Evolutionary conservation across 306 rosid genomes (phyloP), one percentile per base, ranked within the genome.

Genomic region (Oemleria cerasiformis): DNA sequence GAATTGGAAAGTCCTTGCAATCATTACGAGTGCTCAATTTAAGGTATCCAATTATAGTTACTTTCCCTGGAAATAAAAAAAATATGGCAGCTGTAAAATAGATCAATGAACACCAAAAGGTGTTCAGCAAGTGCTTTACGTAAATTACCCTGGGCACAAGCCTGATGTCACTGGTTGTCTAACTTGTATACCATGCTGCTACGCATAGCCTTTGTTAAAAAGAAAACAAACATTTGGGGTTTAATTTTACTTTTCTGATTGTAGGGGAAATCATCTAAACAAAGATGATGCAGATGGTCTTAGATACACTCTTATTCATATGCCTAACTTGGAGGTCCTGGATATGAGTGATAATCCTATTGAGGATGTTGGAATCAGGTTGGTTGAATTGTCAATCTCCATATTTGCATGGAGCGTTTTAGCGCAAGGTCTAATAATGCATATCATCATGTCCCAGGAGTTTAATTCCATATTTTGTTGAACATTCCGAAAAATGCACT

Each of bases 361-460:
- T 71, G 86, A 73, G 80, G 96, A 87, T 78, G 90, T 73, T 64
- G 99, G 97, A 80, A 81, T 94, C 84, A 85, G 96, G 99, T 89
- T 41, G 73, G 72, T 63, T 47, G 54, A 70, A 53, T 70, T 74
- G 82, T 25, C 5, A n/a, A 72, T 77, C 51, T 69, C 56, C 74
- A 34, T 48, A 6, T 72, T 50, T 77, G n/a, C 73, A 59, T 74
- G 44, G 43, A 73, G 68, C 59, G 38, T 45, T 39, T 45, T 71
- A 23, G 66, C 63, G 61, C 71, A 12, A 30, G 11, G 65, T 81
- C 69, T 90, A 53, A 86, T 79, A 61, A 17, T 50, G 69, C 67
- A 14, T 65, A 21, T 79, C 75, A 17, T 73, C 50, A 79, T 75
- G 43, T 74, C 72, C 48, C 92, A 94, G 98, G 88, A 79, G 77